Percentiles rank a stretch among this genome's conserved stretches.
Conservation (phyloP, 108 stramenopile genomes). For the Skeletonema potamos region DNA sequence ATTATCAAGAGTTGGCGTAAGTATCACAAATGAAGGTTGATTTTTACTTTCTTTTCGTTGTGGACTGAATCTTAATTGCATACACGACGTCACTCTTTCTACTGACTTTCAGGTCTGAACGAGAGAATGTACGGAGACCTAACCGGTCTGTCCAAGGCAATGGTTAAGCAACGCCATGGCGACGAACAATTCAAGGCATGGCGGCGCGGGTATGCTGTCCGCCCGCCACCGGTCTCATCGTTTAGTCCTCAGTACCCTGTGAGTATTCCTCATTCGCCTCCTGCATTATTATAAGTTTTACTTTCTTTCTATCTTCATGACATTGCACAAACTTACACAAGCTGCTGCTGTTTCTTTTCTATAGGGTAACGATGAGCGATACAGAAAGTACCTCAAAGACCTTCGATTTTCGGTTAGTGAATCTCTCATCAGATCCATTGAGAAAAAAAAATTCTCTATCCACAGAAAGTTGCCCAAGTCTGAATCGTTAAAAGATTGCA, state of each 20-base stretch:
- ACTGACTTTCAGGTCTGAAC: conserved; percentile 64
- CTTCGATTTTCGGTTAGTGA: conserved; percentile 72
- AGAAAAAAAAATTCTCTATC: conserved; percentile 57
- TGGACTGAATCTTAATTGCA: too few species aligned
- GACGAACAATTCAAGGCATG: conserved; percentile 93
- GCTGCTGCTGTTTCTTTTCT: too few species aligned
- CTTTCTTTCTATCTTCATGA: too few species aligned
- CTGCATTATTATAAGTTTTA: too few species aligned
- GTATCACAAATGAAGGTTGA: conserved; percentile 62
- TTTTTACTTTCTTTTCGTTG: not conserved
- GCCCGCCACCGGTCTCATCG: conserved; percentile 82
- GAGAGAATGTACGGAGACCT: conserved; percentile 81
- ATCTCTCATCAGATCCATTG: conserved; percentile 77
- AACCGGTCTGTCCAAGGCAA: conserved; percentile 90
- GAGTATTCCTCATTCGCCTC: too few species aligned
- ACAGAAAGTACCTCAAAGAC: conserved; percentile 83
- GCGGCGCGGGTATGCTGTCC: conserved; percentile 83
- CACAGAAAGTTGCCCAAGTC: conserved; percentile 86
- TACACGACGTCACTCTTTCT: not conserved
- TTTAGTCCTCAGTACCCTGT: conserved; percentile 80
- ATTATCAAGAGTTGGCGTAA: conserved; percentile 92
- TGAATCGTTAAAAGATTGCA: conserved; percentile 91
- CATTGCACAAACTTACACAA: too few species aligned
- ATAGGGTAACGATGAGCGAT: conserved; percentile 89
- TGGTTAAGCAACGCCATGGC: conserved; percentile 91